These are phyloP conservation scores for Cytospora mali DNA, from an alignment of 2,329 filamentous ascomycete genomes.

Conservation along the genomic window DNA sequence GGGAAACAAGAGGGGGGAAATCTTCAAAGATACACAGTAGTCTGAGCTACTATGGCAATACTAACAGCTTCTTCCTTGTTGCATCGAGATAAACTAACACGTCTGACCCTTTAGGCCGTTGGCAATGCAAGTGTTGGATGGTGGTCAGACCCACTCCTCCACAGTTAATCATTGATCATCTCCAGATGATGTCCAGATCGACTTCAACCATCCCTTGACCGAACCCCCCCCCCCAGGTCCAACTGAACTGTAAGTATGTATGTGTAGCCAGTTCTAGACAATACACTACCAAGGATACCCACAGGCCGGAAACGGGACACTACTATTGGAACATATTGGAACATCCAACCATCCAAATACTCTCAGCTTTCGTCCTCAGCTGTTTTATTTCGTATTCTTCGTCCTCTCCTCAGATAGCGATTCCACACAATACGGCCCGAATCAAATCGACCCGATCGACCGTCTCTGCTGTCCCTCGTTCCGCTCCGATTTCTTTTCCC, in stretches of 20 bases:
- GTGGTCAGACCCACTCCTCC: slow-evolving; percentile 16
- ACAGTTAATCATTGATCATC: slow-evolving; percentile 12
- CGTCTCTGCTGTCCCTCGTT: not conserved
- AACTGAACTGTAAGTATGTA: no score
- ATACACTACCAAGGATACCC: no score
- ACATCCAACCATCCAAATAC: slow-evolving; percentile 5
- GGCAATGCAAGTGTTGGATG: not conserved
- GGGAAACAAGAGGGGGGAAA: not conserved
- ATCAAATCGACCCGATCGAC: not conserved
- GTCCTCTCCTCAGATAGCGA: not conserved
- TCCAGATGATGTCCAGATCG: slow-evolving; percentile 20
- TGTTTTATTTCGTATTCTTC: slow-evolving; percentile 10
- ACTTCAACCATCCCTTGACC: slow-evolving; percentile 10
- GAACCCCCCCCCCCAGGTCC: not conserved
- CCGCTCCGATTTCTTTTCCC: not conserved
- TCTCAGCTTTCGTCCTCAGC: slow-evolving; percentile 22
- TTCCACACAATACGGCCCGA: no score
- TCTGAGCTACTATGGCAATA: not conserved
- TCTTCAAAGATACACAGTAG: not conserved
- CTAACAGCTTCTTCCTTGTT: no score
- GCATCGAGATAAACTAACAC: no score
- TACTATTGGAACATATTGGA: no score
- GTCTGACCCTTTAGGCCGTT: no score
- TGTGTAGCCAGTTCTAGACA: no score
- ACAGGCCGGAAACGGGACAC: slow-evolving; percentile 8